These are phyloP conservation scores for Erodium moschatum DNA, from an alignment of 441 rosid species.

Conservation along the genomic window DNA sequence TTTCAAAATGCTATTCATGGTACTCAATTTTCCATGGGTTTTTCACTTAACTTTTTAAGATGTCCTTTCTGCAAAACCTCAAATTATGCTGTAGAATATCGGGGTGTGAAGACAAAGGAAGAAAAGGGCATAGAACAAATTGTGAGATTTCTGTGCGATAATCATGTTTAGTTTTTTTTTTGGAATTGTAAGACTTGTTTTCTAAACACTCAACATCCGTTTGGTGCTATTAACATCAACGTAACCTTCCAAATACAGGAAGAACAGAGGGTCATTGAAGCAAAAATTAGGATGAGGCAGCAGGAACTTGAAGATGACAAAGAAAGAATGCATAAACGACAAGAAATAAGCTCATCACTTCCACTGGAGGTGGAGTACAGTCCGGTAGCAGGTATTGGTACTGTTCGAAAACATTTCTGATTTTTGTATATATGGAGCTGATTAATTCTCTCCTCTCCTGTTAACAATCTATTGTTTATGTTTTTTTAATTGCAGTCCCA, in stretches of 20 bases:
- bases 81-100: slow-evolving; percentile 90
- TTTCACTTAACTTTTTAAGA: slow-evolving; percentile 18
- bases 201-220: background rate
- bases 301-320: slow-evolving; percentile 92
- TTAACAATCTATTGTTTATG: background rate
- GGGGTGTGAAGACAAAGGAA: slow-evolving; percentile 88
- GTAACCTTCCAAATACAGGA: slow-evolving; percentile 40
- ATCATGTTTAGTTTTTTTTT: background rate
- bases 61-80: slow-evolving; percentile 97
- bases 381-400: slow-evolving; percentile 44
- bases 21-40: slow-evolving; percentile 22
- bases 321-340: slow-evolving; percentile 72
- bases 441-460: background rate
- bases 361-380: slow-evolving; percentile 51
- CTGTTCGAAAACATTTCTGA: slow-evolving; percentile 4
- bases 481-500: slow-evolving; percentile 34
- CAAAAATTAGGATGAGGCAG: slow-evolving; percentile 78
- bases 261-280: slow-evolving; percentile 96
- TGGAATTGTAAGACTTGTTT: slow-evolving; percentile 4
- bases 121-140: slow-evolving; percentile 90
- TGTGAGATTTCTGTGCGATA: slow-evolving; percentile 40
- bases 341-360: slow-evolving; percentile 51
- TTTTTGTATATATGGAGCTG: slow-evolving; percentile 4
- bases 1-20: background rate
- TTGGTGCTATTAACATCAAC: background rate